Evolutionary conservation across 495 filamentous ascomycete genomes (phyloP), one percentile per base, ranked within the genome.

Genomic region (Neurospora pannonica): DNA sequence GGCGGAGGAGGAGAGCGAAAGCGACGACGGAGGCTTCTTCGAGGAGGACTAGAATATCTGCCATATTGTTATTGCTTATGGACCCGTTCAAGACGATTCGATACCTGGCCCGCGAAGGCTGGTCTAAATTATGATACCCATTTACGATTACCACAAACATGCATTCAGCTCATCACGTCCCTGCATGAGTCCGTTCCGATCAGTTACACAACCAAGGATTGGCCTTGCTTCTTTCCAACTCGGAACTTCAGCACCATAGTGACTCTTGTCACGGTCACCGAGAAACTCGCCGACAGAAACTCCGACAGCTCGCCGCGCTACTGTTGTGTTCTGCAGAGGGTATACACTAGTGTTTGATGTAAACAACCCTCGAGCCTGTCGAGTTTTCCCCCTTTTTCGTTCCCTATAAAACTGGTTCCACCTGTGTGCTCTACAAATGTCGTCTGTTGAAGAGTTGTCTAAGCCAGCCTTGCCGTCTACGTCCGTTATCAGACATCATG

Each of bases 1-100:
- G 70, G 15, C 60, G 24, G 75, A 70, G 17, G 75, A 74, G 6
- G 75, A 72, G 17, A 72, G 71, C 31, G 77, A 76, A 2, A 79
- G 76, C 36, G 79, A 82, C 31, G 79, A 60, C 8, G 76, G 77
- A 42, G 81, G 78, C 60, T 83, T 83, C 74, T 83, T 83, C 43
- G 82, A 83, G 62, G 72, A 79, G 72, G 71, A 74, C 37, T 71
- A 70, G 70, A 21, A 34, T 24, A n/a, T 37, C 17, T 54, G 46
- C 46, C 46, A 54, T 24, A 5, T 10, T 11, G 43, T 13, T 10
- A 10, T 24, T 48, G 43, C 43, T 37, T 40, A 70, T 60, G 34
- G 24, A 38, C 42, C 39, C 21, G 37, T 40, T 31, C 69, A 69
- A 38, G 31, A 38, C 34, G 21, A 36, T 46, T 39, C 71, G 48